Conservation (phyloP, 2,329 filamentous ascomycete species). For the Aureobasidium sp. region DNA sequence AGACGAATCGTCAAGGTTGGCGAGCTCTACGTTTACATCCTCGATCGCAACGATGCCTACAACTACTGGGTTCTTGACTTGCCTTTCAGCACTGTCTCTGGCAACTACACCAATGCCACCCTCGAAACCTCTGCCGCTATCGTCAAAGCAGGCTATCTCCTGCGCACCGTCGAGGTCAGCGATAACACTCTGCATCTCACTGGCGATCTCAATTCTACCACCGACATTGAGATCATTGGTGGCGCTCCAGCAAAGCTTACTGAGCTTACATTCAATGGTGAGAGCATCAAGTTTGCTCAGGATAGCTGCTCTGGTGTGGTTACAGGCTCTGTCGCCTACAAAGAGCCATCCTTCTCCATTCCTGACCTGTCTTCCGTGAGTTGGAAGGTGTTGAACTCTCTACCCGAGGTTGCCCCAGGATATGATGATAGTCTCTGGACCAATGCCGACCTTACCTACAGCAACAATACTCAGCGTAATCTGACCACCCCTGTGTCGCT, state of each 20-base stretch:
- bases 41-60: slow-evolving; percentile 51
- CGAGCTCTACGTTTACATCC: slow-evolving; percentile 48
- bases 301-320: slow-evolving; percentile 28
- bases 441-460: slow-evolving; percentile 47
- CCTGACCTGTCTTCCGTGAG: slow-evolving; percentile 45
- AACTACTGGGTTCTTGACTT: slow-evolving; percentile 60
- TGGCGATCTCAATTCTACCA: slow-evolving; percentile 65
- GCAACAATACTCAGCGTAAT: slow-evolving; percentile 50
- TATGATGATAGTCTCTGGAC: slow-evolving; percentile 67
- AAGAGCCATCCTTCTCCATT: slow-evolving; percentile 43
- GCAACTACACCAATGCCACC: slow-evolving; percentile 27
- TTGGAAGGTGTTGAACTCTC: slow-evolving; percentile 63
- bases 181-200: slow-evolving; percentile 52
- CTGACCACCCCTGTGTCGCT: slow-evolving; percentile 56
- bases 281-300: slow-evolving; percentile 31
- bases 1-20: slow-evolving; percentile 45
- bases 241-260: slow-evolving; percentile 45
- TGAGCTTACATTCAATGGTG: slow-evolving; percentile 55
- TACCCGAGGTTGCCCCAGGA: slow-evolving; percentile 56
- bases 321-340: slow-evolving; percentile 45
- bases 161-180: slow-evolving; percentile 51
- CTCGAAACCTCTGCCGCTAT: slow-evolving; percentile 37
- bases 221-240: slow-evolving; percentile 59
- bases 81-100: slow-evolving; percentile 28
- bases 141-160: slow-evolving; percentile 57